These are phyloP conservation scores for Pythium grandisporangium DNA, from an alignment of 352 stramenopile species.

Conservation along the genomic window DNA sequence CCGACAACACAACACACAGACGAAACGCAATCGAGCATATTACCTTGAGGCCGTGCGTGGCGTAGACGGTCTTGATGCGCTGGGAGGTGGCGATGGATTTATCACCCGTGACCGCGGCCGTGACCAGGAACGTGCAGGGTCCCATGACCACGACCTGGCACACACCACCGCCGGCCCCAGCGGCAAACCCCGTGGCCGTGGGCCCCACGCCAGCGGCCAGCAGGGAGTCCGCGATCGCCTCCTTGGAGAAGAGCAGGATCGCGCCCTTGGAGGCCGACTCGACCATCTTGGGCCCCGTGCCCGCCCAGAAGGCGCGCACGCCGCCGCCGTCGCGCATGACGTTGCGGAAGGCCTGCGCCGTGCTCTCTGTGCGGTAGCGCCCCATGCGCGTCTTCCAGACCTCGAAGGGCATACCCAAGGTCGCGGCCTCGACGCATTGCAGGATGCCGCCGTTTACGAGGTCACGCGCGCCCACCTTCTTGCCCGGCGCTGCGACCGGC, in stretches of 20 bases:
- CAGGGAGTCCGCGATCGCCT: slow-evolving; percentile 79
- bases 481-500: slow-evolving; percentile 33
- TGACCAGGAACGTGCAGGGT: slow-evolving; percentile 88
- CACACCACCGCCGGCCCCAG: slow-evolving; percentile 75
- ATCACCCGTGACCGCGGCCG: slow-evolving; percentile 83
- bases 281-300: slow-evolving; percentile 88
- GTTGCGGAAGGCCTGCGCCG: slow-evolving; percentile 77
- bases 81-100: slow-evolving; percentile 82
- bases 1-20: too few species aligned
- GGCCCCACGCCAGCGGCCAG: slow-evolving; percentile 56
- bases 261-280: slow-evolving; percentile 86
- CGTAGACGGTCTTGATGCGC: slow-evolving; percentile 79
- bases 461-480: slow-evolving; percentile 76
- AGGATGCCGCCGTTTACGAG: slow-evolving; percentile 75
- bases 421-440: slow-evolving; percentile 84
- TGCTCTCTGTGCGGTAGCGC: slow-evolving; percentile 76
- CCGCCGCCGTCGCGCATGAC: slow-evolving; percentile 82
- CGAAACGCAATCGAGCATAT: too few species aligned
- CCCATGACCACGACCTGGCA: slow-evolving; percentile 88
- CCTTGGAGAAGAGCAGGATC: slow-evolving; percentile 87
- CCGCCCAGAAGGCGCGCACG: slow-evolving; percentile 79
- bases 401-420: slow-evolving; percentile 89
- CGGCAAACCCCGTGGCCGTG: slow-evolving; percentile 65
- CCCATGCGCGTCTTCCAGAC: slow-evolving; percentile 92
- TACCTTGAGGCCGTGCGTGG: slow-evolving; percentile 70